phyloP scores from a whole-genome alignment of 495 filamentous ascomycete genomes.

The Hypoxylon perforatum region DNA sequence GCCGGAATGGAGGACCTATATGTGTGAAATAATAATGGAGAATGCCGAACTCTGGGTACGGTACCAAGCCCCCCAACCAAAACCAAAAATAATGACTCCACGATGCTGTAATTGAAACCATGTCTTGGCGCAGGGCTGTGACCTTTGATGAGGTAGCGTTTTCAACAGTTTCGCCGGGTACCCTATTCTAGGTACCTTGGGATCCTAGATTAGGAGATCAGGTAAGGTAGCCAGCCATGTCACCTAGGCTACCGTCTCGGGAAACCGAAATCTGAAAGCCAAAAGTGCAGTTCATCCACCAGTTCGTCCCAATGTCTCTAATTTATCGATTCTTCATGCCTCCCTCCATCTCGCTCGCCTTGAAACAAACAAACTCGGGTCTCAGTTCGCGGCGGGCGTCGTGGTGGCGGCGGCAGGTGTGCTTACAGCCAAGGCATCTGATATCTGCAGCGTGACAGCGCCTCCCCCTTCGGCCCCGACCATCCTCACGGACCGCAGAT shows the following conservation, averaged over 20 bases:
- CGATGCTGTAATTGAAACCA: not conserved
- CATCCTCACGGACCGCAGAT: slow-evolving; percentile 77
- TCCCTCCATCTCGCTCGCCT: not conserved
- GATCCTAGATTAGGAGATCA: too few relatives aligned
- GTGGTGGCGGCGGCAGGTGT: not conserved
- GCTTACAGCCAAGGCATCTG: slow-evolving; percentile 47
- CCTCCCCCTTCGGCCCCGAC: slow-evolving; percentile 56
- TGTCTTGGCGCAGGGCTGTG: slow-evolving; percentile 29
- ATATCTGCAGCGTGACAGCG: slow-evolving; percentile 66
- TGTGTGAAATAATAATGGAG: slow-evolving; percentile 6
- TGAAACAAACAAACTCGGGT: too few relatives aligned
- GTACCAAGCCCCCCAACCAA: not conserved
- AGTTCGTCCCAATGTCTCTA: not conserved
- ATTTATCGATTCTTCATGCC: slow-evolving; percentile 23
- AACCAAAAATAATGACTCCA: not conserved
- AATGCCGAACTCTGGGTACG: slow-evolving; percentile 3
- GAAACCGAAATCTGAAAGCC: not conserved
- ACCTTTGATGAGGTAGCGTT: slow-evolving; percentile 13
- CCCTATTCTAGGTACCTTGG: not conserved
- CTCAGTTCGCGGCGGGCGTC: not conserved
- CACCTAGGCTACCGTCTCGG: not conserved
- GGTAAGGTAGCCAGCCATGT: too few relatives aligned
- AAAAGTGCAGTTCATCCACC: not conserved
- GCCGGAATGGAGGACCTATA: slow-evolving; percentile 26
- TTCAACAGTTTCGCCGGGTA: not conserved